Evolutionary conservation across 2,329 filamentous ascomycete genomes (phyloP).

Genomic region (Metarhizium robertsii): DNA sequence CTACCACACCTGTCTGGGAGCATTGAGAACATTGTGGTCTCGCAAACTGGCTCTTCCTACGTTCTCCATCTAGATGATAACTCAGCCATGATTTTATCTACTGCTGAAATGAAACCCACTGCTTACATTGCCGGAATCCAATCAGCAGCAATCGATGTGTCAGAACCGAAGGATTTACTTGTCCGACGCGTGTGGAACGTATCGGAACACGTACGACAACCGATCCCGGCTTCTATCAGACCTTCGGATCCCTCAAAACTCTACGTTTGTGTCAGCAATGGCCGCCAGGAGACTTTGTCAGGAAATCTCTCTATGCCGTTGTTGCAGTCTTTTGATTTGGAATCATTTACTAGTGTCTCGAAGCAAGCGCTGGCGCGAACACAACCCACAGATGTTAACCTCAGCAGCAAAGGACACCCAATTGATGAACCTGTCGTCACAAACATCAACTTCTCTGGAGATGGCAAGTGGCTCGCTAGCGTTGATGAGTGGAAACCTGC

Average conservation of each 20-base stretch:
- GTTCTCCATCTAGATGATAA: slow-evolving; percentile 84
- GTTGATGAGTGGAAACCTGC: slow-evolving; percentile 85
- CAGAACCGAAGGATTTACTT: slow-evolving; percentile 40
- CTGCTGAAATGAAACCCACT: slow-evolving; percentile 76
- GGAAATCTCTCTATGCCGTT: slow-evolving; percentile 42
- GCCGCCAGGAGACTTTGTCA: slow-evolving; percentile 47
- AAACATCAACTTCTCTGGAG: slow-evolving; percentile 63
- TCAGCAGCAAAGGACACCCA: slow-evolving; percentile 59
- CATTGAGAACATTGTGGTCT: slow-evolving; percentile 78
- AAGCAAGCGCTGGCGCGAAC: slow-evolving; percentile 85
- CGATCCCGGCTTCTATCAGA: slow-evolving; percentile 52
- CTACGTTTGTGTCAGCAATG: slow-evolving; percentile 57
- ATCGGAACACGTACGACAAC: slow-evolving; percentile 32
- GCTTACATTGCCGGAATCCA: slow-evolving; percentile 81
- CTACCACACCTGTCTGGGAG: slow-evolving; percentile 83
- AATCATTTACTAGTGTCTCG: slow-evolving; percentile 65
- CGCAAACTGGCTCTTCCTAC: slow-evolving; percentile 70
- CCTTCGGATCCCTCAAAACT: slow-evolving; percentile 54
- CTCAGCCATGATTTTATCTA: slow-evolving; percentile 82
- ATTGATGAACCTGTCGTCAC: slow-evolving; percentile 72
- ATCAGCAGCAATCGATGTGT: slow-evolving; percentile 41
- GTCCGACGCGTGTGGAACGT: slow-evolving; percentile 42
- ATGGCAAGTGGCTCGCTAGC: slow-evolving; percentile 85
- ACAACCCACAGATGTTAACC: slow-evolving; percentile 72
- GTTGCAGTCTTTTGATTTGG: slow-evolving; percentile 82